Conservation (phyloP, 768 basidiomycete species). For the Stropharia rugosoannulata region DNA sequence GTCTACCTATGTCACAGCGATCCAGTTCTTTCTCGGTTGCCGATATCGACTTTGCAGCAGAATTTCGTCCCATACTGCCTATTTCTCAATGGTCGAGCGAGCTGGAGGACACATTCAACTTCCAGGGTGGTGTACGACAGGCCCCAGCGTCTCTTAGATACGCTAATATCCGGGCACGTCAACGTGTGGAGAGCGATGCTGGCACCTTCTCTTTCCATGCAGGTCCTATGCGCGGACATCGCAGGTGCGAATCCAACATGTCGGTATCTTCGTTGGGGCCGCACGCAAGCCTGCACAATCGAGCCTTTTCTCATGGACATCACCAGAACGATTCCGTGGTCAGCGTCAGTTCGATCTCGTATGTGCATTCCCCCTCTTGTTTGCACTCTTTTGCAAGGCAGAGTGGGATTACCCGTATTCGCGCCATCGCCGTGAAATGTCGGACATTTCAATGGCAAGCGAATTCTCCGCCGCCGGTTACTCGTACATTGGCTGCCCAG, state of each 20-base stretch:
- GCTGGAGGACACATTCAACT: constrained; percentile 77
- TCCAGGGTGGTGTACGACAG: constrained; percentile 22
- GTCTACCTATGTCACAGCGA: too few species aligned
- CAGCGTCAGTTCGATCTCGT: constrained; percentile 55
- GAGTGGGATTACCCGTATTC: constrained; percentile 57
- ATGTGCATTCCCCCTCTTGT: constrained; percentile 26
- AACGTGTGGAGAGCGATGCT: constrained; percentile 71
- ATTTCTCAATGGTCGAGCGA: constrained; percentile 38
- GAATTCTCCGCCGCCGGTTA: constrained; percentile 36
- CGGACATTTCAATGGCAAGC: constrained; percentile 66
- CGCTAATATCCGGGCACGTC: constrained; percentile 23
- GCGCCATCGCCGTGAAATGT: constrained; percentile 53
- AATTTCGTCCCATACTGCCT: too few species aligned
- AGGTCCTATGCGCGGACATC: constrained; percentile 36
- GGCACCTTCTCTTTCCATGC: constrained; percentile 77
- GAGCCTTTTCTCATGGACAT: constrained; percentile 46
- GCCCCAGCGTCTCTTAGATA: not conserved
- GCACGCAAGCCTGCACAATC: constrained; percentile 73
- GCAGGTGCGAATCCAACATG: constrained; percentile 61
- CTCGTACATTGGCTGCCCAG: constrained; percentile 59
- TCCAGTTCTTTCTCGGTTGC: too few species aligned
- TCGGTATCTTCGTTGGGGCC: constrained; percentile 57
- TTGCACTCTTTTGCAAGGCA: too few species aligned
- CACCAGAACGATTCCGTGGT: constrained; percentile 58
- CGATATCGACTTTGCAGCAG: too few species aligned